These are phyloP conservation scores for Tuber borchii DNA, from an alignment of 495 filamentous ascomycete genomes.

Conservation along the genomic window DNA sequence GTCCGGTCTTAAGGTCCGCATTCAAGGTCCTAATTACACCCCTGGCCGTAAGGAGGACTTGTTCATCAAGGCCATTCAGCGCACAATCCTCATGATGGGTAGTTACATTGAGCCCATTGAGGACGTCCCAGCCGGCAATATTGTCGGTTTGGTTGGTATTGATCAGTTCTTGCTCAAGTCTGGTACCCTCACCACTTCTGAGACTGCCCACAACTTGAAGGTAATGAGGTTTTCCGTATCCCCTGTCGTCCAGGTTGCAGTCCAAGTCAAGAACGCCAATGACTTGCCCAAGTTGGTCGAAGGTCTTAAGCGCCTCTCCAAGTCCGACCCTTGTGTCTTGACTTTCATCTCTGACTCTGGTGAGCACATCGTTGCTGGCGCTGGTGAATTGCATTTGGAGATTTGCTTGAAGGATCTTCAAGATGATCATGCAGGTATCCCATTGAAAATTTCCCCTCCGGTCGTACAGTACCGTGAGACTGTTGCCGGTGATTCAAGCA, in stretches of 20 bases:
- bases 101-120: conserved; percentile 98
- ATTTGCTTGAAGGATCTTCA: conserved; percentile 99
- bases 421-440: conserved; percentile 98
- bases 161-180: conserved; percentile 99
- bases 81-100: conserved; percentile 99
- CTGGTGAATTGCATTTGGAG: conserved; percentile 97
- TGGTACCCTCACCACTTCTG: conserved; percentile 93
- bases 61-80: conserved; percentile 99
- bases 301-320: conserved; percentile 99
- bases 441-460: conserved; percentile 91
- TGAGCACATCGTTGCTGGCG: conserved; percentile 98
- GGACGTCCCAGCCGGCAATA: conserved; percentile 98
- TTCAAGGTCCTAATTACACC: conserved; percentile 97
- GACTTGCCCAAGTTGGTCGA: conserved; percentile 99
- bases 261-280: conserved; percentile 99
- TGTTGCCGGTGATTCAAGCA: conserved; percentile 70
- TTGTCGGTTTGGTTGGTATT: conserved; percentile 96
- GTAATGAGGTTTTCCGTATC: conserved; percentile 99
- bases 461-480: conserved; percentile 98
- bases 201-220: conserved; percentile 99
- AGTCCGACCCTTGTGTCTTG: conserved; percentile 98
- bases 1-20: conserved; percentile 98
- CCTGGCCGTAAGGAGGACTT: conserved; percentile 98
- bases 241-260: conserved; percentile 95
- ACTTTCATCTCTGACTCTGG: conserved; percentile 81